Evolutionary conservation across 306 rosid species (phyloP), one percentile per base, ranked within the genome.

Genomic region (Pyrus bretschneideri): DNA sequence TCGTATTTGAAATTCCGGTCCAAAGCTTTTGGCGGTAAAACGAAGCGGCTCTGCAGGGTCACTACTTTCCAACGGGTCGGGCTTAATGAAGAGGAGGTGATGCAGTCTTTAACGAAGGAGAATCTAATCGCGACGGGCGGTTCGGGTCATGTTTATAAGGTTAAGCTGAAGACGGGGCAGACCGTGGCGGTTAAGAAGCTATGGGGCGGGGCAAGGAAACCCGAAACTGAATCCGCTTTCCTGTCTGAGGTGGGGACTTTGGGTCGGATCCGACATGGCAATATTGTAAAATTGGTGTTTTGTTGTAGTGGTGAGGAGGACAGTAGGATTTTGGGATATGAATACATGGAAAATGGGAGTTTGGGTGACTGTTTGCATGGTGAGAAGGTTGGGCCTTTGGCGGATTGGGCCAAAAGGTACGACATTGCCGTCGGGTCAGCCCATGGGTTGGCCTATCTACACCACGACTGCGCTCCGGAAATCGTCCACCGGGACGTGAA

Each of bases 401-500:
- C 76, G 66, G 87, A 84, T 71, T 91, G 98, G 97, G 76, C 81
- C 2, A 70, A 1, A 51, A 63, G 98, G 81, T 83, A 82, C 35
- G 21, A 12, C 8, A 80, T 92, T 49, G 97, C 93, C 2, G 46
- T 91, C 3, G 98, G 96, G 22, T 88, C 91, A 2, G 93, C 96
- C 38, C 81, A 86, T 42, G 98, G 96, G 3, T 49, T 93, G 81
- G 92, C 96, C 45, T 93, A 91, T 55, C 82, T 93, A 3, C 96
- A 91, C 62, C 98, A 92, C 57, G 97, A 92, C 72, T 91, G 93
- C 71, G 88, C 71, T 21, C 96, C 93, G 0, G 66, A 90, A 0
- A 87, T 95, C 33, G 80, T 95, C 70, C 98, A 91, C 66, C 85
- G 99, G 18, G 99, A 95, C 33, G 89, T 92, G 15, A 95, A 95